phyloP scores from a whole-genome alignment of 1,284 basidiomycete species.

The Tylopilus sp. region DNA sequence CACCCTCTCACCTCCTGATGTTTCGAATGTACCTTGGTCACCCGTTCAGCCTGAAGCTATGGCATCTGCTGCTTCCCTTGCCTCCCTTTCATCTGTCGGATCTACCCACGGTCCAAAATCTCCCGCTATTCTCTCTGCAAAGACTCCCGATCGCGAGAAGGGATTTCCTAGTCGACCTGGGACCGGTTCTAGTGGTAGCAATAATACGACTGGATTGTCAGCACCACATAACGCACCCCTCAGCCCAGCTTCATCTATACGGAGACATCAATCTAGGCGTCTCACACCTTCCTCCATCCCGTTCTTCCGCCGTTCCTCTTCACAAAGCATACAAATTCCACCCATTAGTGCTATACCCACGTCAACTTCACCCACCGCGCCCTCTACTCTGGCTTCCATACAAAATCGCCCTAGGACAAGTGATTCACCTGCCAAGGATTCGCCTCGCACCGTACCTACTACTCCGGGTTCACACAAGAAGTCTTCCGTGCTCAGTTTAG shows the following conservation, averaged over 20 bases:
- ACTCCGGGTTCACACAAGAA: slow-evolving; percentile 67
- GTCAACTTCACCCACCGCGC: slow-evolving; percentile 54
- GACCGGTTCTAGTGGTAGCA: slow-evolving; percentile 70
- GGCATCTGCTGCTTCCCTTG: slow-evolving; percentile 68
- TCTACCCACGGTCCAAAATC: slow-evolving; percentile 51
- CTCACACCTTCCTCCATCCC: slow-evolving; percentile 93
- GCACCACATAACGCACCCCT: slow-evolving; percentile 54
- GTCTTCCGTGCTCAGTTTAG: slow-evolving; percentile 70
- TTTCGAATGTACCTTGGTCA: slow-evolving; percentile 55
- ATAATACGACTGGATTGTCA: slow-evolving; percentile 51
- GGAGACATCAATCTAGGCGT: slow-evolving; percentile 67
- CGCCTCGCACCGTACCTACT: slow-evolving; percentile 49
- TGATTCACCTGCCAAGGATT: slow-evolving; percentile 52
- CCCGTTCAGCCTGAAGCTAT: slow-evolving; percentile 68
- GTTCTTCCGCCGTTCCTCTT: slow-evolving; percentile 91
- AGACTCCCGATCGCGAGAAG: slow-evolving; percentile 54
- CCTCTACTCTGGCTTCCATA: slow-evolving; percentile 40
- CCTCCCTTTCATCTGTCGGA: slow-evolving; percentile 68
- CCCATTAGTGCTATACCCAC: slow-evolving; percentile 35
- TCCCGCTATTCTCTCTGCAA: slow-evolving; percentile 36
- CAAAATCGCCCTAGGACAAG: slow-evolving; percentile 40
- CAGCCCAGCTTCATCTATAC: slow-evolving; percentile 64
- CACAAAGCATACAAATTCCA: slow-evolving; percentile 75
- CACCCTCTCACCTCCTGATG: slow-evolving; percentile 41
- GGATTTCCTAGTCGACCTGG: slow-evolving; percentile 57